These are phyloP conservation scores for Pulveroboletus sp. DNA, from an alignment of 768 basidiomycete genomes.

Conservation along the genomic window DNA sequence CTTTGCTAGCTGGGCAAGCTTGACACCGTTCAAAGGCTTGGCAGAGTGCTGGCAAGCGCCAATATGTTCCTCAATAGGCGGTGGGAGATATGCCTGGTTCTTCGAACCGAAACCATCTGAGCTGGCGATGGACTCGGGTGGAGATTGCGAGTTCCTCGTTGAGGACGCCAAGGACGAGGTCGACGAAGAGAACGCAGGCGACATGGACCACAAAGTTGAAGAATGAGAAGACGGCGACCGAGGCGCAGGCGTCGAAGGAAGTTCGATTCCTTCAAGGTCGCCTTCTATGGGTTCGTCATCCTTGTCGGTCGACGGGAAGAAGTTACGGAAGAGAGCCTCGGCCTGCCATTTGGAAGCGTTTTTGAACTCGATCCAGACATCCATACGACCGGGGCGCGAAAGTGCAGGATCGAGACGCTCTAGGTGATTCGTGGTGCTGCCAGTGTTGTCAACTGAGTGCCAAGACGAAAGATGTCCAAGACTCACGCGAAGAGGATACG, in stretches of 20 bases:
- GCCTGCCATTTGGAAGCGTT: constrained; percentile 83
- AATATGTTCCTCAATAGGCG: constrained; percentile 58
- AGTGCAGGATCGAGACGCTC: constrained; percentile 87
- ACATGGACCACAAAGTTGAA: constrained; percentile 42
- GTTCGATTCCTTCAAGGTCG: constrained; percentile 45
- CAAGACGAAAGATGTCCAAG: not conserved
- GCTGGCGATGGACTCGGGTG: constrained; percentile 14
- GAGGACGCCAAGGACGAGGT: constrained; percentile 35
- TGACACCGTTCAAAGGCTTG: constrained; percentile 59
- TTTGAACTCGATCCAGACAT: constrained; percentile 90
- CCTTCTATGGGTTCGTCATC: constrained; percentile 36
- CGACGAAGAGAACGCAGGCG: constrained; percentile 43
- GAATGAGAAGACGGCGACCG: constrained; percentile 43
- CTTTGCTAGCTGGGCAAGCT: constrained; percentile 66
- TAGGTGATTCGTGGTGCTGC: constrained; percentile 85
- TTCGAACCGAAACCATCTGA: constrained; percentile 43
- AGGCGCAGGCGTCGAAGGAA: constrained; percentile 36
- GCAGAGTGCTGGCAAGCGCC: constrained; percentile 55
- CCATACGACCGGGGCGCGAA: constrained; percentile 89
- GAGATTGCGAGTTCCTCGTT: constrained; percentile 25
- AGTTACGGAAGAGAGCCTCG: constrained; percentile 82
- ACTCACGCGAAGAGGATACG: constrained; percentile 85
- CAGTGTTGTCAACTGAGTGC: not conserved
- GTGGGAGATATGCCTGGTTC: constrained; percentile 59
- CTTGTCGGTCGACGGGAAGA: constrained; percentile 75